phyloP scores from a whole-genome alignment of 208 protist genomes.

The Leishmania braziliensis region DNA sequence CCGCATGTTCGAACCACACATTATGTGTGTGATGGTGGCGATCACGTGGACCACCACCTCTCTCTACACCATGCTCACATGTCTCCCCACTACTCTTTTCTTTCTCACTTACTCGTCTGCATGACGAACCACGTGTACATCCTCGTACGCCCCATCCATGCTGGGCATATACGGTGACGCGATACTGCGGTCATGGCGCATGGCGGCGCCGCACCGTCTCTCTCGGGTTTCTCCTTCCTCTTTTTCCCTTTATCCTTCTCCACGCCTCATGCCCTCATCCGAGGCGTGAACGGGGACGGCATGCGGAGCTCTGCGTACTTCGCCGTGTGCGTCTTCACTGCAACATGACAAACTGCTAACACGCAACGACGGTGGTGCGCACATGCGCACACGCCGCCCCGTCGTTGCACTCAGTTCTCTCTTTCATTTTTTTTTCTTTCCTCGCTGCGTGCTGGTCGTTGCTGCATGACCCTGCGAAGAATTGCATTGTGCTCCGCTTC shows the following conservation, averaged over 20 bases:
- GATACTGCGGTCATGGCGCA: neutral
- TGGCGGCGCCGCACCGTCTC: neutral
- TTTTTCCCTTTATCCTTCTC: conserved; percentile 7
- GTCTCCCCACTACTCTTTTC: neutral
- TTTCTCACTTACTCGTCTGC: neutral
- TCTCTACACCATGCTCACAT: neutral
- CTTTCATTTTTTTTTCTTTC: neutral
- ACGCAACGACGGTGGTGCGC: neutral
- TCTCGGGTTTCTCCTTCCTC: neutral
- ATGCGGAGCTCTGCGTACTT: neutral
- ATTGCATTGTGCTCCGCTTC: conserved; percentile 63
- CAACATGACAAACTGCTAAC: neutral
- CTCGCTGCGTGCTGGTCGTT: neutral
- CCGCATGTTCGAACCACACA: neutral
- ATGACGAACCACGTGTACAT: neutral
- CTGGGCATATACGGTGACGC: neutral
- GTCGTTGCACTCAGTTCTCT: neutral
- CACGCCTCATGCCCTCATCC: neutral
- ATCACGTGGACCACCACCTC: neutral
- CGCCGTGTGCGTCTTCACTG: neutral
- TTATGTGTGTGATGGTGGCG: neutral
- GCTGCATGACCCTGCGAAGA: conserved; percentile 19
- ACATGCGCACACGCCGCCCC: neutral
- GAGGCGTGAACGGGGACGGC: neutral
- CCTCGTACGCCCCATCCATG: neutral